phyloP scores from a whole-genome alignment of 306 rosid species.

The Ziziphus jujuba region DNA sequence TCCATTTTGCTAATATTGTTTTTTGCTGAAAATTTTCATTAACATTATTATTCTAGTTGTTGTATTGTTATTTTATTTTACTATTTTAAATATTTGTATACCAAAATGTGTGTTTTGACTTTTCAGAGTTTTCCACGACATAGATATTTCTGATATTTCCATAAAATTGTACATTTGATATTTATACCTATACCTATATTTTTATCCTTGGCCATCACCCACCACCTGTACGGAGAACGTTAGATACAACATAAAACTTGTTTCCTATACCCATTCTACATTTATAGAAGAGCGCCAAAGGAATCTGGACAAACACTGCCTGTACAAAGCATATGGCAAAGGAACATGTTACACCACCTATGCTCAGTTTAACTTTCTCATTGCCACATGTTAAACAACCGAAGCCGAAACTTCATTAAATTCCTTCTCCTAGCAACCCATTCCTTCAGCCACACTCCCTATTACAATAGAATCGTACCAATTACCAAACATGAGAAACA shows the following conservation, averaged over 20 bases:
- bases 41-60: no score
- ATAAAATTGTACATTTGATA: no score
- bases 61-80: no score
- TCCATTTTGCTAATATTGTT: no score
- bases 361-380: not conserved
- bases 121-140: no score
- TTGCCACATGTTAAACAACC: not conserved
- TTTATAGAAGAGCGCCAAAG: not conserved
- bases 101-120: no score
- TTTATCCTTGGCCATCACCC: not conserved
- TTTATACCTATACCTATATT: no score
- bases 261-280: not conserved
- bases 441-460: conserved; percentile 41
- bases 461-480: conserved; percentile 32
- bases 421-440: conserved; percentile 39
- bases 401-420: conserved; percentile 16
- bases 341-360: conserved; percentile 11
- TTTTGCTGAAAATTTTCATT: no score
- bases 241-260: not conserved
- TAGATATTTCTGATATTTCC: no score
- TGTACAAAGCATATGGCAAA: not conserved
- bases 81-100: no score
- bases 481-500: conserved; percentile 13
- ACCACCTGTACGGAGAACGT: not conserved
- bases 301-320: not conserved